Base-by-base conservation (phyloP, 2,329 filamentous ascomycete species). In the Penicillium sp. region DNA sequence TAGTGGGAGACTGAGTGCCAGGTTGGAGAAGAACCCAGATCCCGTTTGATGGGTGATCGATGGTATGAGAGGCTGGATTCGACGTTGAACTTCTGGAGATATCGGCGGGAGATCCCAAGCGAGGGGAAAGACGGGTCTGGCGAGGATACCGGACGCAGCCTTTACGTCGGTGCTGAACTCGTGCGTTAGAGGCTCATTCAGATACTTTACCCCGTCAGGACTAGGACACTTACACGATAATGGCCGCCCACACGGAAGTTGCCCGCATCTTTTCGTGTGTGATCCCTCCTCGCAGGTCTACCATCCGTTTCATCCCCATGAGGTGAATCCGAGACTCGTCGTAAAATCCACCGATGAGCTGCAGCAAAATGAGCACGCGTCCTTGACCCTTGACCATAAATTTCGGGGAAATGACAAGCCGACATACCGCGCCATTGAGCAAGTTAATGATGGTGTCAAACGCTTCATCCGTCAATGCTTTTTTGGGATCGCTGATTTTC, bases 311-410 rank as follows among this genome's bases (percentile, higher is more conserved):
- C 9, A 73, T 57, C 3, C 68, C 68, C 29, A 58, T 56, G 7
- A 72, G 55, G 51, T 73, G 70, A 24, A 72, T 64, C 35, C 59
- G 60, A 12, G 65, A 65, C 55, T 71, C 68, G 35, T 63, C 60
- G 44, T 70, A 70, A 33, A 66, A 55, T 8, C 67, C 69, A 40
- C 67, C 58, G 18, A 70, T 66, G 43, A 69, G 50, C 66, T 69
- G 32, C 13, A 32, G 8, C 8, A 29, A n/a, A 12, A 36, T 60
- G 41, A 60, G 55, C 43, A 34, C 8, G 38, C 8, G 27, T 27
- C 11, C 12, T 25, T 33, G 3, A 43, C 11, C 8, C 24, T 9
- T 37, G 8, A 39, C 34, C 28, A 4, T 37, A 36, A n/a, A 12
- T 11, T 11, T 11, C 29, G 29, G 29, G 8, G 7, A 8, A 11